Base-by-base conservation (phyloP, 768 basidiomycete genomes). In the Xerocomus brunneocitrinus region DNA sequence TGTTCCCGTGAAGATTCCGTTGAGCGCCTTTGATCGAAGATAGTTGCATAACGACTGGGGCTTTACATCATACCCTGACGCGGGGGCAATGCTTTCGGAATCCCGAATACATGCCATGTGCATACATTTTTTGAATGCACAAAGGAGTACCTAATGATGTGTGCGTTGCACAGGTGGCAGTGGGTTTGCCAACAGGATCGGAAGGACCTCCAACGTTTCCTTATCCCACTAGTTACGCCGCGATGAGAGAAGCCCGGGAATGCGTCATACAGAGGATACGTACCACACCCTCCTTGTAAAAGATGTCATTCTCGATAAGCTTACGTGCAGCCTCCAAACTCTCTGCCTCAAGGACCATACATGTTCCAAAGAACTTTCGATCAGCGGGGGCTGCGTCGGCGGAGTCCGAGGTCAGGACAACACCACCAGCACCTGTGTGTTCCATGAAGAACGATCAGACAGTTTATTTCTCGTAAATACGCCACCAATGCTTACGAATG, bases 301-400 rank as follows among this genome's bases (percentile, higher is more conserved):
- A 64, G 24, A 62, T 5, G 28, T 68, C 68, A 0, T 22, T 19
- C 50, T 70, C 60, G 6, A 69, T 43, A 32, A 70, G 27, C 38
- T 58, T 54, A 10, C 54, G 67, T 35, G 48, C 62, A 62, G 76
- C 74, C 19, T 82, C 82, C 28, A 84, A 65, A 49, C 67, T 76
- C 52, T 76, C 76, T 7, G 81, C 81, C 63, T 84, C 76, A 44
- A 74, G 71, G 47, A 86, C 72, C 50, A 84, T 66, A 56, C 76
- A 70, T 0, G 82, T 84, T 19, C 83, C 84, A 44, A 80, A 67
- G 73, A 87, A 74, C 68, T 79, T 84, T 65, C 77, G 78, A 43
- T 77, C 71, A 14, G 74, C 72, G 24, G 68, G 72, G 3, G 76
- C 74, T n/a, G 73, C 71, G 30, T 68, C 67, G 50, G 77, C 67